phyloP scores from a whole-genome alignment of 2,329 filamentous ascomycete genomes.

The Fusarium pininemorale region DNA sequence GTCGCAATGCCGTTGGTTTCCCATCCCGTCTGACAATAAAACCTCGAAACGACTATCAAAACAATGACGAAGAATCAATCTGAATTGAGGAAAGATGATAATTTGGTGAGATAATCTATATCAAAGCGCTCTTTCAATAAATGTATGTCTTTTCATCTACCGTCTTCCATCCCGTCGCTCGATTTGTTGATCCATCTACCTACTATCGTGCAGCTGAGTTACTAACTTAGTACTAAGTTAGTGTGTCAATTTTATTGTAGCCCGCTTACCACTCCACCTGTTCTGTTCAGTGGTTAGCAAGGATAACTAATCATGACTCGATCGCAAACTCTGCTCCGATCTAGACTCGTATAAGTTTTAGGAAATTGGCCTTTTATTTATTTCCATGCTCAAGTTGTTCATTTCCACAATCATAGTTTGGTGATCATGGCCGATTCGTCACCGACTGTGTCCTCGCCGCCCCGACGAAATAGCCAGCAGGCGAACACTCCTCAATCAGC shows the following conservation, averaged over 20 bases:
- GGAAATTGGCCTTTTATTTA: background rate
- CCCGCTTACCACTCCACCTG: background rate
- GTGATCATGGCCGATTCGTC: background rate
- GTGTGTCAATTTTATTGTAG: background rate
- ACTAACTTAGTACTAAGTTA: background rate
- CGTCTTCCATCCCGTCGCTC: background rate
- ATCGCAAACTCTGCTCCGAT: background rate
- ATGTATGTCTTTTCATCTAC: no score
- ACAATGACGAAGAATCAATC: background rate
- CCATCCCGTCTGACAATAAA: background rate
- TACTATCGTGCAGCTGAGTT: background rate
- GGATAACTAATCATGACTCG: constrained; percentile 18
- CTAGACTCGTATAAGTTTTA: background rate
- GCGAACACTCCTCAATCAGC: background rate
- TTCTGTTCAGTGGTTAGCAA: background rate
- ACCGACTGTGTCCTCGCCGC: background rate
- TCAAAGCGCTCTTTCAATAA: no score
- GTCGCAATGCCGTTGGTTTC: background rate
- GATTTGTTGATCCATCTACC: background rate
- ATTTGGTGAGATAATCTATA: no score
- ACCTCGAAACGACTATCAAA: background rate
- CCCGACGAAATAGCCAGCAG: background rate
- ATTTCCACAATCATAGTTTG: background rate
- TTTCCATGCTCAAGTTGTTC: background rate
- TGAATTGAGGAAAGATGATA: background rate